phyloP scores from a whole-genome alignment of 1,284 basidiomycete species.

The Xerocomus minutiporus region DNA sequence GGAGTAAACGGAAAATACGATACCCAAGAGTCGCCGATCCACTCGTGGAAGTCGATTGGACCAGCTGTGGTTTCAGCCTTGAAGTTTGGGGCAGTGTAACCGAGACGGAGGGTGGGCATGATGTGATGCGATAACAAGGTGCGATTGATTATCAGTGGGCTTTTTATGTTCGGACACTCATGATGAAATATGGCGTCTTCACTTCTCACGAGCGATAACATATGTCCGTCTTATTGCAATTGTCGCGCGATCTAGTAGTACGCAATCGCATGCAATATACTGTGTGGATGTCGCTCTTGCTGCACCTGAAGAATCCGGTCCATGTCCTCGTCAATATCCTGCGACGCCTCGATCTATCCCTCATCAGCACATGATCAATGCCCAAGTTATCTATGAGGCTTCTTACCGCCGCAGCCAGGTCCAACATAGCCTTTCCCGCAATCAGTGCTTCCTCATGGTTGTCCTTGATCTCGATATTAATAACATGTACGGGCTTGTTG shows the following conservation, averaged over 20 bases:
- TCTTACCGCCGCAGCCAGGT: slow-evolving; percentile 85
- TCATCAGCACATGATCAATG: slow-evolving; percentile 15
- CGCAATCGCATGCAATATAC: slow-evolving; percentile 84
- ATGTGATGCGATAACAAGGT: slow-evolving; percentile 12
- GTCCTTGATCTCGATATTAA: slow-evolving; percentile 99
- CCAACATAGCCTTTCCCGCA: slow-evolving; percentile 93
- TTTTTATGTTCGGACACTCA: slow-evolving; percentile 21
- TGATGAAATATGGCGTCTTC: slow-evolving; percentile 42
- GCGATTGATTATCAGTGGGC: background rate
- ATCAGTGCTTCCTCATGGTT: slow-evolving; percentile 98
- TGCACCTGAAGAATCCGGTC: slow-evolving; percentile 80
- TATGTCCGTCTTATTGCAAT: slow-evolving; percentile 19
- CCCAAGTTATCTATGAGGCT: slow-evolving; percentile 30
- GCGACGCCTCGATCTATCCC: slow-evolving; percentile 75
- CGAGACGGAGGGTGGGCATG: slow-evolving; percentile 60
- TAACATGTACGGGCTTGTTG: slow-evolving; percentile 91
- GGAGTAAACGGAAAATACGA: slow-evolving; percentile 6
- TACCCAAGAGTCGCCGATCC: slow-evolving; percentile 87
- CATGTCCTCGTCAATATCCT: slow-evolving; percentile 90
- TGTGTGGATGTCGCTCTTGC: slow-evolving; percentile 88
- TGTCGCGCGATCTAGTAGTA: slow-evolving; percentile 61
- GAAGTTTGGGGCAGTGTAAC: slow-evolving; percentile 78
- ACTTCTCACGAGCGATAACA: slow-evolving; percentile 38
- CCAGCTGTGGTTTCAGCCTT: slow-evolving; percentile 79
- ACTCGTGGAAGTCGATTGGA: slow-evolving; percentile 86